These are phyloP conservation scores for Ceratocystis lukuohia DNA, from an alignment of 2,329 filamentous ascomycete species.

Conservation along the genomic window DNA sequence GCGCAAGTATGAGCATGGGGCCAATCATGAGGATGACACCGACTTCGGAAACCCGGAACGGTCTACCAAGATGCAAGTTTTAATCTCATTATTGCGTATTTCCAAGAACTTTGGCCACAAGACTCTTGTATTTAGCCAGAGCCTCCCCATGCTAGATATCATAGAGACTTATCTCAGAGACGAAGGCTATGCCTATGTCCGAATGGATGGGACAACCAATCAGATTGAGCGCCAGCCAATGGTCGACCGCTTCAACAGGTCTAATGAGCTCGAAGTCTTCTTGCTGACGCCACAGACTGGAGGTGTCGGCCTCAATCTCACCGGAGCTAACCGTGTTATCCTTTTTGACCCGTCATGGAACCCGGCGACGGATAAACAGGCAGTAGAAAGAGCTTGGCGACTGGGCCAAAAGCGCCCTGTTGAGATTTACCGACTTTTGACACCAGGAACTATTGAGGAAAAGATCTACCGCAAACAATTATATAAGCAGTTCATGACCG, in stretches of 20 bases:
- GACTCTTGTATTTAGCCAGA: conserved; percentile 82
- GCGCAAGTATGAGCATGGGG: not conserved
- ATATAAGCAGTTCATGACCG: conserved; percentile 94
- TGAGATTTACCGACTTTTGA: conserved; percentile 95
- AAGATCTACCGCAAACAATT: conserved; percentile 99
- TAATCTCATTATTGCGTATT: conserved; percentile 71
- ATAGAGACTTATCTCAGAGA: conserved; percentile 69
- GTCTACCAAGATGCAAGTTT: conserved; percentile 92
- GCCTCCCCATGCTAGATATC: conserved; percentile 90
- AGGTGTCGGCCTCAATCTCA: conserved; percentile 84
- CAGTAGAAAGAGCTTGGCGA: conserved; percentile 88
- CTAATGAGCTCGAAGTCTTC: conserved; percentile 70
- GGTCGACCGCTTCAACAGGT: conserved; percentile 84
- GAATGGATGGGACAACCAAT: conserved; percentile 88
- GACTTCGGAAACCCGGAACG: conserved; percentile 64
- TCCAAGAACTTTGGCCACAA: conserved; percentile 91
- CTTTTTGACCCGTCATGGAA: conserved; percentile 99
- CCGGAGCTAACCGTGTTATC: conserved; percentile 87
- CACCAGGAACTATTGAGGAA: conserved; percentile 92
- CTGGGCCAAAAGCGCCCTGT: conserved; percentile 90
- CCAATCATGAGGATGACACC: not conserved
- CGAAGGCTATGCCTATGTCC: conserved; percentile 58
- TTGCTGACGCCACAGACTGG: conserved; percentile 91
- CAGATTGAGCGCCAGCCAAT: conserved; percentile 80
- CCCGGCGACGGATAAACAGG: conserved; percentile 89